Evolutionary conservation across 1,284 basidiomycete species (phyloP), one percentile per base, ranked within the genome.

Genomic region (Ustilago loliicola): DNA sequence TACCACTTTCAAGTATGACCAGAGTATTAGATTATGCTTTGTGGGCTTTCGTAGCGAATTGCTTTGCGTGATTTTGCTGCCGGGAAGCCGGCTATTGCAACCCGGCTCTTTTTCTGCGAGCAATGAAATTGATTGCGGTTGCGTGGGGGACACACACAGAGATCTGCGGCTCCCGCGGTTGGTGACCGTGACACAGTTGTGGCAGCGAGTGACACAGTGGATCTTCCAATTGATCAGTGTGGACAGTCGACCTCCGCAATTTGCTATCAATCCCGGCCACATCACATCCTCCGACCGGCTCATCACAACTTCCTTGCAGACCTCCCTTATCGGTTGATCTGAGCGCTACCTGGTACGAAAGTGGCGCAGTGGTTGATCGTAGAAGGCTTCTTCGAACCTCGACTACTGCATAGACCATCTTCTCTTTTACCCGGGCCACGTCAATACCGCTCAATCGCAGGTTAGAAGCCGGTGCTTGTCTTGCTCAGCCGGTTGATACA

Each of bases 101-200:
- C 17, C 48, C 48, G 48, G 27, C 48, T 50, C 25, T 27, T 50
- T 50, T 50, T 29, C n/a, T 23, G 19, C n/a, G 11, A 21, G 27
- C 48, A 25, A 15, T 15, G 36, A 55, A 55, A 25, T 55, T 55
- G 53, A 55, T 55, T 36, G 53, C 53, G 34, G 53, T 45, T 25
- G 53, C 32, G 53, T 23, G 45, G 9, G 23, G 23, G 25, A 15
- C 36, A 34, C 32, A 34, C 5, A 34, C 32, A 34, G 32, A 34
- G 32, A 34, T 34, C 36, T 38, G 36, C 36, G 36, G 36, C 9
- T 38, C 36, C 36, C 9, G 15, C 36, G 7, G 36, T n/a, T 38
- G 36, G 36, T 27, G 25, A 45, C 48, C 6, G 48, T 50, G 48
- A 50, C 25, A 27, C 42, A 21, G 42, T 45, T 50, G 25, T 50